Evolutionary conservation across 305 asterid species (phyloP).

Genomic region (Rubia balearica): DNA sequence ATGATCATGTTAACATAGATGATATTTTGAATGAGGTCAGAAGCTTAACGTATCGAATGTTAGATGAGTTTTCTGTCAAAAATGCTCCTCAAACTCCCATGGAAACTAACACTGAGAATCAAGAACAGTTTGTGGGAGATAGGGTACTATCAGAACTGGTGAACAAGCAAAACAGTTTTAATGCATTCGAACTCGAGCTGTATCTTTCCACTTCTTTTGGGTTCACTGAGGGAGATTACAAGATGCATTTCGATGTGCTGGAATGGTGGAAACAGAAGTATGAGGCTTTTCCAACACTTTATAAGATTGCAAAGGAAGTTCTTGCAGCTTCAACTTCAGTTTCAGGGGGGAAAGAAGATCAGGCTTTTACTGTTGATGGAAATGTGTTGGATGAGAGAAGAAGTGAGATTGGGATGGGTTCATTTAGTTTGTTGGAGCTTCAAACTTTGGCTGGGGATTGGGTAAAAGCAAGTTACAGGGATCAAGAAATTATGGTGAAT

Average conservation of each 20-base stretch:
- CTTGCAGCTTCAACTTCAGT: background rate
- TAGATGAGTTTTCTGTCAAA: background rate
- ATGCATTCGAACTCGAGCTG: background rate
- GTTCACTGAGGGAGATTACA: background rate
- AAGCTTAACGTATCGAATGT: background rate
- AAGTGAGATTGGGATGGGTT: background rate
- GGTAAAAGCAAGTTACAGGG: constrained; percentile 1
- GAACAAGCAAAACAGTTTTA: too few relatives aligned
- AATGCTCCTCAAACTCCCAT: background rate
- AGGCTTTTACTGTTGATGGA: background rate
- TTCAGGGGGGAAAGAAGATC: background rate
- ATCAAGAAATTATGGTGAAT: background rate
- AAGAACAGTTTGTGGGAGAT: background rate
- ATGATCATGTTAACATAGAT: background rate
- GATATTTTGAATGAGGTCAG: background rate
- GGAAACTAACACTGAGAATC: background rate
- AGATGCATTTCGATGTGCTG: background rate
- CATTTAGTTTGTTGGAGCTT: background rate
- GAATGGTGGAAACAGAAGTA: background rate
- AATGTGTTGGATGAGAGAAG: background rate
- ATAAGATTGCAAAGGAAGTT: background rate
- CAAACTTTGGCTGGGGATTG: background rate
- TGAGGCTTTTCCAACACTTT: background rate
- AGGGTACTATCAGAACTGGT: background rate
- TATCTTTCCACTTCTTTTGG: background rate